Evolutionary conservation across 805 yeast species (phyloP).

Genomic region (Candida boleticola): DNA sequence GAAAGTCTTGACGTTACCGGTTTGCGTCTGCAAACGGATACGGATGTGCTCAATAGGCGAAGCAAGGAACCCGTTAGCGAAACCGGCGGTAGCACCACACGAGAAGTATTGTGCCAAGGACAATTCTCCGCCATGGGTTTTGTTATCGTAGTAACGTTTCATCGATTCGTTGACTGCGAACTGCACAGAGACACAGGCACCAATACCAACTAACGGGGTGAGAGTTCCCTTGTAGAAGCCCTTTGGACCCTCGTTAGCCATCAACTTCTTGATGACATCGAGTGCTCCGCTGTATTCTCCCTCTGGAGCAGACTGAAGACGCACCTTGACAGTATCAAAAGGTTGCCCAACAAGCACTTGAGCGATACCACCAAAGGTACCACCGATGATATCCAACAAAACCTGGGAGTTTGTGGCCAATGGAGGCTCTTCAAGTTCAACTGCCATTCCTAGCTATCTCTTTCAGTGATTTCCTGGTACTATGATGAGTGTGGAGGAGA

Average conservation of each 20-base stretch:
- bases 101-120: slow-evolving; percentile 66
- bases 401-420: slow-evolving; percentile 44
- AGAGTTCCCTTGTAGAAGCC: slow-evolving; percentile 47
- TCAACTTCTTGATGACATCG: slow-evolving; percentile 71
- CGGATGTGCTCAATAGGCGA: slow-evolving; percentile 95
- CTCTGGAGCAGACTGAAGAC: slow-evolving; percentile 83
- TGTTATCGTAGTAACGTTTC: slow-evolving; percentile 70
- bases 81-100: slow-evolving; percentile 90
- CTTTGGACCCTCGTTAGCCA: slow-evolving; percentile 44
- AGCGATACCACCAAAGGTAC: slow-evolving; percentile 93
- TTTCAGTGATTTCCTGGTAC: too few species aligned
- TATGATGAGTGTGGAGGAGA: too few species aligned
- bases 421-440: slow-evolving; percentile 44
- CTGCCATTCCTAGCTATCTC: too few species aligned
- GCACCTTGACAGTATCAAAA: slow-evolving; percentile 90
- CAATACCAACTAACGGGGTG: slow-evolving; percentile 57
- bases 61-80: slow-evolving; percentile 85
- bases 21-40: slow-evolving; percentile 89
- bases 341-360: slow-evolving; percentile 97
- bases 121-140: slow-evolving; percentile 46
- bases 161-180: slow-evolving; percentile 92
- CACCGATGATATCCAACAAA: slow-evolving; percentile 78
- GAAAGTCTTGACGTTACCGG: slow-evolving; percentile 48
- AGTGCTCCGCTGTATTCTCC: slow-evolving; percentile 71
- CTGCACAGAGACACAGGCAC: slow-evolving; percentile 95